Evolutionary conservation across 495 filamentous ascomycete species (phyloP), one percentile per base, ranked within the genome.

Genomic region (Neurospora pannonica): DNA sequence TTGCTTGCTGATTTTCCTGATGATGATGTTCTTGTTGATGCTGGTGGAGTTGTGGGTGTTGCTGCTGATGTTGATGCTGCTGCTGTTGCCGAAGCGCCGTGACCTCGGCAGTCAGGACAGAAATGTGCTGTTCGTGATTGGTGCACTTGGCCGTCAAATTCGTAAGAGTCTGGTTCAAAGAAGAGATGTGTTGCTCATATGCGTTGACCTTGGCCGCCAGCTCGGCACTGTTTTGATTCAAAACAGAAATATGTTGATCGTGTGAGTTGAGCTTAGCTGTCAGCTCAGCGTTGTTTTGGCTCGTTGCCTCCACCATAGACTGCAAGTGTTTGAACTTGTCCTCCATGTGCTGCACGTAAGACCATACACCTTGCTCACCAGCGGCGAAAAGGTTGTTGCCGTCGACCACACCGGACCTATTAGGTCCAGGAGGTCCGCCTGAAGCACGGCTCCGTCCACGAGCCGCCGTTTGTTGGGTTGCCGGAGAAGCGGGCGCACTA

Each of bases 331-430:
- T 84, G 15, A 87, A 78, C 75, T 82, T 81, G 4, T 84, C 85
- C 46, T 88, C 86, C 15, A 88, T 80, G n/a, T 79, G 81, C 43
- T 87, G 85, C 67, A 87, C 82, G 75, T 87, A 88, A 5, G 82
- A 74, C 85, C 83, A 87, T 11, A 88, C 74, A 21, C 80, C 81
- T 67, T 82, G 81, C 38, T 88, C 86, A 28, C 43, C 72, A 8
- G 80, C 78, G 24, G 82, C 79, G 71, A 86, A 86, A 19, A 86
- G 77, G 71, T 84, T 86, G 74, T 82, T 85, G 71, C 76, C 83
- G 70, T 81, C 84, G 62, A 82, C 81, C 38, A 81, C 82, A 10
- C 69, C 62, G 8, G 43, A 42, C 13, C 77, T 75, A 60, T 74
- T 78, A 67, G 70, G 48, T 71, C 78, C 36, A 75, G 80, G 75